These are phyloP conservation scores for Inga laurina DNA, from an alignment of 306 rosid genomes.

Conservation along the genomic window DNA sequence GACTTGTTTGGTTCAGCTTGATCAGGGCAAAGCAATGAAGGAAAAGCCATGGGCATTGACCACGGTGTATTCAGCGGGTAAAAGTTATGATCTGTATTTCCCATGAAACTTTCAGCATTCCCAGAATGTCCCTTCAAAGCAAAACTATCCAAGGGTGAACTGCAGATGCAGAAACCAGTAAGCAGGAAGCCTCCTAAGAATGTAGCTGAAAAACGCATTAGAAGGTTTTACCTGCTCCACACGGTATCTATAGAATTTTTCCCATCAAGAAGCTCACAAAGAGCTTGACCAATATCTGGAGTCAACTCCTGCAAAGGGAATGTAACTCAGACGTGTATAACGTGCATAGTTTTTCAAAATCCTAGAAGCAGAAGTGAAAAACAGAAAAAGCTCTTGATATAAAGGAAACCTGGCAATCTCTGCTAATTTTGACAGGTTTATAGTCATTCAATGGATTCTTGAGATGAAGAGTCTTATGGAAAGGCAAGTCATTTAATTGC, in stretches of 20 bases:
- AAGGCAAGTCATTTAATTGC: constrained; percentile 66
- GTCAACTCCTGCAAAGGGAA: constrained; percentile 65
- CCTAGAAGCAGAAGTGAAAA: background rate
- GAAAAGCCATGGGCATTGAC: constrained; percentile 59
- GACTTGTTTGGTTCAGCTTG: constrained; percentile 50
- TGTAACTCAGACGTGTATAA: constrained; percentile 29
- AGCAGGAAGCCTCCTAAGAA: constrained; percentile 25
- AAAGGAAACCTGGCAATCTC: constrained; percentile 76
- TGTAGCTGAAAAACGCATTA: background rate
- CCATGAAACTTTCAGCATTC: constrained; percentile 51
- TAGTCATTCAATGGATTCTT: constrained; percentile 80
- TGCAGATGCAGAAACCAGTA: constrained; percentile 40
- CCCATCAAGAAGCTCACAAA: constrained; percentile 77
- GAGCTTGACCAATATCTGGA: constrained; percentile 75
- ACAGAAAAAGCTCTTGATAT: constrained; percentile 8
- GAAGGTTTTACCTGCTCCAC: constrained; percentile 12
- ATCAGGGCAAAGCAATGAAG: constrained; percentile 48
- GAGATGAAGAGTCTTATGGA: constrained; percentile 78
- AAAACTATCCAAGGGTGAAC: constrained; percentile 48
- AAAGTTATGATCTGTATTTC: constrained; percentile 43
- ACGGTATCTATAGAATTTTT: constrained; percentile 33
- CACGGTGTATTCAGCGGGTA: constrained; percentile 46
- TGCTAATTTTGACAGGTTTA: constrained; percentile 88
- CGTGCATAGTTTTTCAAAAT: constrained; percentile 14
- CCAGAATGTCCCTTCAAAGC: constrained; percentile 48